Base-by-base conservation (phyloP, 164 flowering plant species). In the Malania oleifera region DNA sequence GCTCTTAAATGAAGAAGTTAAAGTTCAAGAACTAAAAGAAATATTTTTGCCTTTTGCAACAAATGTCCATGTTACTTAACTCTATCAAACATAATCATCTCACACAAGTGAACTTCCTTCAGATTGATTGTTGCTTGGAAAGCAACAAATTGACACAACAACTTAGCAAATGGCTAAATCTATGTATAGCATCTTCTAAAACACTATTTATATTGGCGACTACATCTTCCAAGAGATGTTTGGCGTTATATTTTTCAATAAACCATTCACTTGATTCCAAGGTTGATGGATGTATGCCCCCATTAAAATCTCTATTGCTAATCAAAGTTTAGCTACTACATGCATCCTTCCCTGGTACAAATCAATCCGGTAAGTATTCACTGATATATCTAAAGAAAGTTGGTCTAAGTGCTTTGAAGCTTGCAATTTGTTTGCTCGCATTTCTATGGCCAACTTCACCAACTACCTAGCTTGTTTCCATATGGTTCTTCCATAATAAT, bases 341-440 rank as follows among this genome's bases (percentile, higher is more conserved):
- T 51, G 58, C 52, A 70, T 67, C 68, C 25, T 61, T 63, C 7
- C 52, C 50, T 22, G 46, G 38, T 31, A 48, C 15, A 51, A 59
- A 57, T 17, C 73, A 29, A n/a, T 69, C 55, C 56, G 54, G 45
- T 5, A 28, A 22, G 46, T 46, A 27, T 5, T 52, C 71, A 57
- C 52, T 50, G 31, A 53, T 27, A 35, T 49, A 55, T 31, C 41
- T 18, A 54, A 31, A 55, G 20, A 80, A 56, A 64, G 61, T 53
- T 24, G 82, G 60, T 51, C 70, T 82, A 52, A 79, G 81, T 56
- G 75, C 86, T 70, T 79, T 69, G 75, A 24, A 79, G 73, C 53
- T 84, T 89, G 53, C 69, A 75, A 9, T 69, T 78, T 18, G 29
- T 22, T 47, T 63, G 56, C 34, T 43, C 5, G 3, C 19, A 51